These are phyloP conservation scores for Buxus sempervirens DNA, from an alignment of 164 flowering plant species.

Conservation along the genomic window DNA sequence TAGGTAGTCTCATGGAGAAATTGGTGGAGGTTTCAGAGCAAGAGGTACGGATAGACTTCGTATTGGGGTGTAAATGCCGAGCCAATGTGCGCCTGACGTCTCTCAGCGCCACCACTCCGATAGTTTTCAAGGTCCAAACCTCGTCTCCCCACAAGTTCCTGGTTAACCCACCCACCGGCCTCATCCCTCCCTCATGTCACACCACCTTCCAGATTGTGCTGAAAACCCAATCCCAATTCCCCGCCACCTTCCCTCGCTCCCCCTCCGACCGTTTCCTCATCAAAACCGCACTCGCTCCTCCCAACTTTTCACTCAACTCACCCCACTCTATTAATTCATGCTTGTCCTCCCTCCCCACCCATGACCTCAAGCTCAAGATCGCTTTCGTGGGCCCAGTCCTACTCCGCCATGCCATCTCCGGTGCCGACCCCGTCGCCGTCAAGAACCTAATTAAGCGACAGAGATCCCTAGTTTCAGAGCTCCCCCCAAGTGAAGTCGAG, in stretches of 20 bases:
- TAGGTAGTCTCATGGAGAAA: constrained; percentile 26
- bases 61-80: constrained; percentile 49
- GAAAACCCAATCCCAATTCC: constrained; percentile 62
- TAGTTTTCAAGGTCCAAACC: constrained; percentile 77
- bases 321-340: constrained; percentile 28
- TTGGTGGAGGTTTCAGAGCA: constrained; percentile 48
- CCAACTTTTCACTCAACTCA: constrained; percentile 12
- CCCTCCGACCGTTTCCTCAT: constrained; percentile 71
- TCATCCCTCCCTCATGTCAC: constrained; percentile 45
- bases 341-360: constrained; percentile 38
- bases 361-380: constrained; percentile 60
- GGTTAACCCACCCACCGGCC: constrained; percentile 68
- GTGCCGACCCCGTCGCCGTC: constrained; percentile 38
- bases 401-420: constrained; percentile 43
- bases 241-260: constrained; percentile 62
- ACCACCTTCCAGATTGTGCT: constrained; percentile 65
- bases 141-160: constrained; percentile 76
- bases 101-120: constrained; percentile 34
- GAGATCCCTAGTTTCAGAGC: constrained; percentile 28
- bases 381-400: constrained; percentile 62
- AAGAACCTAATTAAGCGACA: constrained; percentile 50
- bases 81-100: constrained; percentile 49
- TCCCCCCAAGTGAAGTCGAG: constrained; percentile 32
- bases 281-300: constrained; percentile 35
- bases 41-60: constrained; percentile 56